Percentiles rank a stretch among this genome's conserved stretches.
Evolutionary conservation across 306 rosid species (phyloP).

Genomic region (Rosa persica): DNA sequence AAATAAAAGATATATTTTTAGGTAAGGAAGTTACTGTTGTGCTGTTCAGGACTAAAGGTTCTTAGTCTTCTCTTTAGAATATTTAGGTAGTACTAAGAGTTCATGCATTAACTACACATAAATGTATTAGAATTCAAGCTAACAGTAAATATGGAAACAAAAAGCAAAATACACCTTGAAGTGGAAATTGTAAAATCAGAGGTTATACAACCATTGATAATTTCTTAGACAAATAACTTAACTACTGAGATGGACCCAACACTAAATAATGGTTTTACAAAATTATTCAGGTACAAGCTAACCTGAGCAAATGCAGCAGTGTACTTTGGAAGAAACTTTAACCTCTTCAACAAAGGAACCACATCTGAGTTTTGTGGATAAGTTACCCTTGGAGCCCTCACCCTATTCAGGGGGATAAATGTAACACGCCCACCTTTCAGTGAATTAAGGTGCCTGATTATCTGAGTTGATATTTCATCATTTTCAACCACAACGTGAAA

Average conservation of each 20-base stretch:
- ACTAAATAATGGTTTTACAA: background rate
- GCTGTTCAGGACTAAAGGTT: background rate
- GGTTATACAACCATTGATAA: background rate
- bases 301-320: slow-evolving; percentile 84
- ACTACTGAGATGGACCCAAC: background rate
- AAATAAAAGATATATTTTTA: background rate
- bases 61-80: background rate
- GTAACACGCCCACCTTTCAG: slow-evolving; percentile 95
- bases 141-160: background rate
- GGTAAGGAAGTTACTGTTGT: background rate
- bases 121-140: background rate
- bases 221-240: background rate
- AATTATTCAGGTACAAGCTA: slow-evolving; percentile 33
- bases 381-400: slow-evolving; percentile 61
- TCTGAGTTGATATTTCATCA: slow-evolving; percentile 88
- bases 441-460: slow-evolving; percentile 86
- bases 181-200: background rate
- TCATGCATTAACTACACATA: background rate
- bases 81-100: background rate
- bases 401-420: slow-evolving; percentile 93
- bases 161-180: background rate
- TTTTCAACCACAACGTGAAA: slow-evolving; percentile 96
- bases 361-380: slow-evolving; percentile 93
- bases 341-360: slow-evolving; percentile 76
- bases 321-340: slow-evolving; percentile 52